Base-by-base conservation (phyloP, 345 rosid genomes). In the Turritis glabra region DNA sequence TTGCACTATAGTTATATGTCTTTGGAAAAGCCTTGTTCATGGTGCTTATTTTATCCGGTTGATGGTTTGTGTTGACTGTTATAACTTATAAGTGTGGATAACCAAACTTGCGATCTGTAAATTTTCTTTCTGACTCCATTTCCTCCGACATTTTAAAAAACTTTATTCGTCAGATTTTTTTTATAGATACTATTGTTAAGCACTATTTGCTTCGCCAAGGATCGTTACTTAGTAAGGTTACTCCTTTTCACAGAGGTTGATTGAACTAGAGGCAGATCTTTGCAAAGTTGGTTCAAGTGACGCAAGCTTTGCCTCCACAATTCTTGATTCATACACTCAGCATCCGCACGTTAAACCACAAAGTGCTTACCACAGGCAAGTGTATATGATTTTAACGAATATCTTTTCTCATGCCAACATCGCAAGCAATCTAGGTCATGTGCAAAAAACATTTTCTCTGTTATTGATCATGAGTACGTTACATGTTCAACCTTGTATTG, bases 361-460 rank as follows among this genome's bases (percentile, higher is more conserved):
- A 29, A 91, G 91, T 85, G 74, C 83, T 50, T 86, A 54, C 71
- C 79, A 67, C 43, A 60, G 90, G 96, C 86, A 58, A 78, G 86
- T 61, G 68, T 53, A 53, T 61, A 48, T 51, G 26, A 26, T 48
- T 47, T 19, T 50, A 0, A 11, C 0, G 2, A 54, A 18, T 33
- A 48, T 57, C 32, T 25, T 58, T 75, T 67, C 1, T 30, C 63
- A 37, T 40, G 74, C 54, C 69, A 67, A 37, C 22, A 37, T 56
- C 27, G 2, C 63, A 65, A 7, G 37, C 21, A 55, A 22, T 64
- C 30, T 29, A 41, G 22, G 33, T 43, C 40, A 25, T 21, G 53
- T 75, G 53, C 18, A 26, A 15, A 33, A 25, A 44, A n/a, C n/a
- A 8, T 17, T 21, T 61, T 2, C 3, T 22, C n/a, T 53, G 22